These are phyloP conservation scores for Carallia pectinifolia DNA, from an alignment of 345 rosid species.

Conservation along the genomic window DNA sequence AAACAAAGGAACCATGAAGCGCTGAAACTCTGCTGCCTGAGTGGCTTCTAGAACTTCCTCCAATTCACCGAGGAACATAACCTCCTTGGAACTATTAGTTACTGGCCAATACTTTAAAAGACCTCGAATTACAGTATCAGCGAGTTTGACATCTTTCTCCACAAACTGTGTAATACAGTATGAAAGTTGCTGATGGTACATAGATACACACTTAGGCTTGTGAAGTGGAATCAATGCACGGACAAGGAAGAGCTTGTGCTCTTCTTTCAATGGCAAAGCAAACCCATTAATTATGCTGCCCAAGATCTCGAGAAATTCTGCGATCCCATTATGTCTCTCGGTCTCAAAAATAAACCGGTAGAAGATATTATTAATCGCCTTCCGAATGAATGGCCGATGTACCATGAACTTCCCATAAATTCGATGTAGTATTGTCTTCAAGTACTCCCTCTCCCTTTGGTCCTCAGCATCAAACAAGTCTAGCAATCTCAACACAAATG, in stretches of 20 bases:
- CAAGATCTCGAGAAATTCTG: constrained; percentile 73
- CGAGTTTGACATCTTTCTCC: constrained; percentile 79
- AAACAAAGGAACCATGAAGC: constrained; percentile 69
- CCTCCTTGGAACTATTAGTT: constrained; percentile 75
- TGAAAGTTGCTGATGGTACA: constrained; percentile 74
- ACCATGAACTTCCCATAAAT: constrained; percentile 62
- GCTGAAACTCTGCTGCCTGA: constrained; percentile 78
- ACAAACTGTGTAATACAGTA: constrained; percentile 78
- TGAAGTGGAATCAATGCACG: constrained; percentile 80
- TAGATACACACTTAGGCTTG: constrained; percentile 61
- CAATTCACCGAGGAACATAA: constrained; percentile 78
- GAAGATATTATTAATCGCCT: constrained; percentile 67
- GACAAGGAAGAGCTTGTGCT: constrained; percentile 73
- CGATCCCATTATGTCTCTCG: constrained; percentile 63
- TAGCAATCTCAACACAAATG: constrained; percentile 45
- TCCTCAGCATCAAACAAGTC: constrained; percentile 62
- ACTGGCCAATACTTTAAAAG: constrained; percentile 75
- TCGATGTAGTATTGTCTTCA: constrained; percentile 61
- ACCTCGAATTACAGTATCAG: constrained; percentile 73
- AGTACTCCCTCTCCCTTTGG: constrained; percentile 61
- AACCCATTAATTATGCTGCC: constrained; percentile 78
- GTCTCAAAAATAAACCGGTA: constrained; percentile 65
- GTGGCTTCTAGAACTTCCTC: constrained; percentile 84
- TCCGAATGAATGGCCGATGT: constrained; percentile 61
- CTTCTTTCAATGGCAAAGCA: constrained; percentile 72